Conservation (phyloP, 2,329 filamentous ascomycete genomes). For the Plenodomus lindquistii region DNA sequence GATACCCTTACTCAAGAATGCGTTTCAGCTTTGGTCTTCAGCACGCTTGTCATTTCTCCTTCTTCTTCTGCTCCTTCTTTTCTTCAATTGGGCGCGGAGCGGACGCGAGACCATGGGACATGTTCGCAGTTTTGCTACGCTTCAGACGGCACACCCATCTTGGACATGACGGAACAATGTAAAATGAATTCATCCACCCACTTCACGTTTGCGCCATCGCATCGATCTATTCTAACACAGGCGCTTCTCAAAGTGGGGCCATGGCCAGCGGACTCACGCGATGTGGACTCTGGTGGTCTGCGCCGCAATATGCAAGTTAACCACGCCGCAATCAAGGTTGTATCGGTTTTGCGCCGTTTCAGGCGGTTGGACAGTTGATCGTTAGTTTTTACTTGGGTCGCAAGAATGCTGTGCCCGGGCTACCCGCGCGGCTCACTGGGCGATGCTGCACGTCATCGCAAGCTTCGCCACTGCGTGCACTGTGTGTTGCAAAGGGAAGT, state of each 20-base stretch:
- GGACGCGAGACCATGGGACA: not conserved
- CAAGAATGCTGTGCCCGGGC: not conserved
- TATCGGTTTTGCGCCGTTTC: slow-evolving; percentile 6
- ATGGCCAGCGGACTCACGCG: not conserved
- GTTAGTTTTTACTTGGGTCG: not conserved
- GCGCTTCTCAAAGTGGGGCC: not conserved
- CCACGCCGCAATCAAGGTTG: slow-evolving; percentile 16
- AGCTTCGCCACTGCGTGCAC: not conserved
- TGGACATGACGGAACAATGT: not conserved
- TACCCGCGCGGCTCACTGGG: not conserved
- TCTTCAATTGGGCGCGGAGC: not conserved
- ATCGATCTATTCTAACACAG: not conserved
- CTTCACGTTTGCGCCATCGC: not conserved
- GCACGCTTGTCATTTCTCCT: not conserved
- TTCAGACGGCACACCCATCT: not conserved
- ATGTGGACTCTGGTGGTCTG: not conserved
- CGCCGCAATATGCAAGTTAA: slow-evolving; percentile 13
- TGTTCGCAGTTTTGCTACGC: not conserved
- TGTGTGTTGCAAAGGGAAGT: not conserved
- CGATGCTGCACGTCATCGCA: not conserved
- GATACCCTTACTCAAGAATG: slow-evolving; percentile 13
- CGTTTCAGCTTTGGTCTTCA: slow-evolving; percentile 2
- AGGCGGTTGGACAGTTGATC: slow-evolving; percentile 1
- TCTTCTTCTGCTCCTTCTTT: not conserved
- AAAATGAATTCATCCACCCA: not conserved